Evolutionary conservation across 306 rosid genomes (phyloP).

Genomic region (Hippophae rhamnoides): DNA sequence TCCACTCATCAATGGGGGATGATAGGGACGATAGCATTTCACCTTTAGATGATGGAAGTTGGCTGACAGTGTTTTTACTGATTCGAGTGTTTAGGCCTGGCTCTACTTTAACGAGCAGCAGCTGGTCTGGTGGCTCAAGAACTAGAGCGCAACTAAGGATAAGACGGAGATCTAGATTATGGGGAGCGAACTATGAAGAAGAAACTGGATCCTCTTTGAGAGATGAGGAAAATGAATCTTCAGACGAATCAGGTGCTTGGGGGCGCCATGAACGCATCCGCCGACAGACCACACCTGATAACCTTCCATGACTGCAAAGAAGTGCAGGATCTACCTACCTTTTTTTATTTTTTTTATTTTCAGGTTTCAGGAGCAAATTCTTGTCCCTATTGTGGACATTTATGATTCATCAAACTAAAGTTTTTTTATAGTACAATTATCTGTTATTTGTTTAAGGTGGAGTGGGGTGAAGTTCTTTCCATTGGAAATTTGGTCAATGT

Average conservation of each 20-base stretch:
- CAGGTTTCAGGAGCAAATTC: conserved; percentile 33
- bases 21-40: conserved; percentile 51
- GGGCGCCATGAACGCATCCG: conserved; percentile 43
- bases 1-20: conserved; percentile 79
- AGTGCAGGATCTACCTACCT: conserved; percentile 4
- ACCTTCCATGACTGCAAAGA: conserved; percentile 39
- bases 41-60: conserved; percentile 71
- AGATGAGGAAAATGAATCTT: conserved; percentile 69
- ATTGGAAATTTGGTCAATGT: no score
- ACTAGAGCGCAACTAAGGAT: conserved; percentile 63
- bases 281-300: conserved; percentile 59
- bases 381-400: conserved; percentile 13
- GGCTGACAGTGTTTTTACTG: conserved; percentile 80
- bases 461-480: no score
- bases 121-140: conserved; percentile 63
- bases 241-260: conserved; percentile 68
- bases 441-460: no score
- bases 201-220: conserved; percentile 69
- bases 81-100: conserved; percentile 69
- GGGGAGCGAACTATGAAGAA: conserved; percentile 83
- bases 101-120: conserved; percentile 36
- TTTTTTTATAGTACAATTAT: no score
- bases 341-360: conserved; percentile 12
- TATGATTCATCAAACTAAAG: no score
- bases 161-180: conserved; percentile 61